phyloP scores from a whole-genome alignment of 495 filamentous ascomycete genomes.

The Penicillium cinerascens region DNA sequence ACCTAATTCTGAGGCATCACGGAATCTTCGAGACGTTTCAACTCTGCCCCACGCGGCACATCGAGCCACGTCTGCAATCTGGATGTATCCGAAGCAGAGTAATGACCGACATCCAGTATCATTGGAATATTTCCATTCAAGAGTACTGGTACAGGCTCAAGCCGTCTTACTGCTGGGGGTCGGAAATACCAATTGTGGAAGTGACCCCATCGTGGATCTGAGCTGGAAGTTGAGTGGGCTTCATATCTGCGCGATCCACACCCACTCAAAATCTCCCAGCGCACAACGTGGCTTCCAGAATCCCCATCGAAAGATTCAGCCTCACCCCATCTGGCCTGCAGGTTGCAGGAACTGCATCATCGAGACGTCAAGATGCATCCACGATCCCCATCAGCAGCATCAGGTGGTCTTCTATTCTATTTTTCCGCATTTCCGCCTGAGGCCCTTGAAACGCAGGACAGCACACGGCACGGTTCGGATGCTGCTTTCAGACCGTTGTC shows the following conservation, averaged over 20 bases:
- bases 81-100: neutral
- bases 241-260: neutral
- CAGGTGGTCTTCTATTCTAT: neutral
- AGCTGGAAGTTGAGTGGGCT: slow-evolving; percentile 13
- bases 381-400: neutral
- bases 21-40: neutral
- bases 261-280: slow-evolving; percentile 6
- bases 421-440: neutral
- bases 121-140: neutral
- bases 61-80: neutral
- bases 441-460: slow-evolving; percentile 1
- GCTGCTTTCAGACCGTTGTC: slow-evolving; percentile 5
- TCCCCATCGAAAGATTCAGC: slow-evolving; percentile 6
- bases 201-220: slow-evolving; percentile 13
- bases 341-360: slow-evolving; percentile 11
- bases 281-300: slow-evolving; percentile 29
- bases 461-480: slow-evolving; percentile 14
- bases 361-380: slow-evolving; percentile 1
- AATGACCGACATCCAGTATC: neutral
- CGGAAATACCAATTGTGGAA: neutral
- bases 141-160: neutral
- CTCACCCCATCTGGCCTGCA: slow-evolving; percentile 4
- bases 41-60: neutral
- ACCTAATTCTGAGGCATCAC: neutral
- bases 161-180: neutral